Evolutionary conservation across 805 yeast species (phyloP).

Genomic region (Wickerhamiella australiensis): DNA sequence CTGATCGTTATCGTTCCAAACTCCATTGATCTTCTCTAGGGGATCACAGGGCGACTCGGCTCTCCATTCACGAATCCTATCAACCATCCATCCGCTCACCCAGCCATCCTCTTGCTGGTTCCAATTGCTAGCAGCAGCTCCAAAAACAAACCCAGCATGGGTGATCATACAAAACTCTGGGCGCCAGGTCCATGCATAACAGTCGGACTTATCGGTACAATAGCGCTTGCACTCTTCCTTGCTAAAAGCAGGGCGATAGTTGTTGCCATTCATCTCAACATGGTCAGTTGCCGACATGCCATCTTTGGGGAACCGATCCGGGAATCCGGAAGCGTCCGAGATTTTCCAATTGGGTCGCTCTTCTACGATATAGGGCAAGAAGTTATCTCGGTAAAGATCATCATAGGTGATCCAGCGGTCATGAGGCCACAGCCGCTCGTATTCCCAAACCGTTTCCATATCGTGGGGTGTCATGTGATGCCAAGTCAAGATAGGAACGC

Average conservation of each 20-base stretch:
- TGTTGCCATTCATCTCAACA: not conserved
- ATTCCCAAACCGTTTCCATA: slow-evolving; percentile 25
- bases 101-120: slow-evolving; percentile 13
- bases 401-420: slow-evolving; percentile 19
- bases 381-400: slow-evolving; percentile 27
- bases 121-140: slow-evolving; percentile 15
- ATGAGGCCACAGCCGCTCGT: slow-evolving; percentile 21
- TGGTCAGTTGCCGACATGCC: not conserved
- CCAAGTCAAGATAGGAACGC: slow-evolving; percentile 26
- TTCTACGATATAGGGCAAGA: slow-evolving; percentile 23
- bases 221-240: slow-evolving; percentile 12
- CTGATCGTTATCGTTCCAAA: slow-evolving; percentile 13
- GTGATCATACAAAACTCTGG: slow-evolving; percentile 14
- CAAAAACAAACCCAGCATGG: slow-evolving; percentile 14
- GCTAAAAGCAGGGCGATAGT: not conserved
- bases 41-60: slow-evolving; percentile 8
- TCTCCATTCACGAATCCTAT: slow-evolving; percentile 23
- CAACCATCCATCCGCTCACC: slow-evolving; percentile 25
- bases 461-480: slow-evolving; percentile 27
- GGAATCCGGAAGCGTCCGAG: slow-evolving; percentile 9
- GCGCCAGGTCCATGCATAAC: slow-evolving; percentile 18
- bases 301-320: not conserved
- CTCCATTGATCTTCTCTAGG: not conserved
- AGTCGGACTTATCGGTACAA: slow-evolving; percentile 16
- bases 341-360: slow-evolving; percentile 24